Evolutionary conservation across 2,329 filamentous ascomycete species (phyloP), one percentile per base, ranked within the genome.

Genomic region (Dryadomyces quercus-mongolicae): DNA sequence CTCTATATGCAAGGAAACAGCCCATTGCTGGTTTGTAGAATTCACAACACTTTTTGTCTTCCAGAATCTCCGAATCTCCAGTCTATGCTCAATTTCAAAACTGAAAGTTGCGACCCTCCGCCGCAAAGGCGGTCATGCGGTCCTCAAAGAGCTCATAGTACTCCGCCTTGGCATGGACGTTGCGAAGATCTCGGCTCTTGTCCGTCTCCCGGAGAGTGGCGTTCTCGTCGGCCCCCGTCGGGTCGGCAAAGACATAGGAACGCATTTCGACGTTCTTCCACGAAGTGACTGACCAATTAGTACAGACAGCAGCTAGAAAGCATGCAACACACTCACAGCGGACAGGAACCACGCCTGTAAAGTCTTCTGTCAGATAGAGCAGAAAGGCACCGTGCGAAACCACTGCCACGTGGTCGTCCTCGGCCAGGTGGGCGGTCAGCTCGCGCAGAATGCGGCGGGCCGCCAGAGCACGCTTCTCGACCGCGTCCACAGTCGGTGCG

Each of bases 351-450:
- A 78, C 76, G 45, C 82, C 85, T 53, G 81, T 74, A 81, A 84
- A 94, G 63, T 95, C 89, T 60, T 90, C 80, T 0, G 88, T 93
- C 58, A 95, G 71, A 62, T 88, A 94, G 66, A 95, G 90, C 62
- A 95, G 66, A 61, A 91, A 86, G 1, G 86, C 87, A 1, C 90
- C 90, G 62, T 95, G 90, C 3, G 88, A 85, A 8, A 94, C 88
- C 2, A 90, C 75, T 0, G 85, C 81, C 31, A 95, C 78, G 61
- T 92, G 78, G 3, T 71, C 73, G 62, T 86, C 82, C 0, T 59
- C 64, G 8, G 3, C 54, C 1, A 61, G 57, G 31, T 63, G 61
- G 73, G 67, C 40, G 71, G 75, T 47, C 45, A 76, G 58, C 0
- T 75, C 69, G 16, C 77, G 65, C 57, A 93, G 65, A 69, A 77